These are phyloP conservation scores for Amauroascus niger DNA, from an alignment of 2,329 filamentous ascomycete species.

Conservation along the genomic window DNA sequence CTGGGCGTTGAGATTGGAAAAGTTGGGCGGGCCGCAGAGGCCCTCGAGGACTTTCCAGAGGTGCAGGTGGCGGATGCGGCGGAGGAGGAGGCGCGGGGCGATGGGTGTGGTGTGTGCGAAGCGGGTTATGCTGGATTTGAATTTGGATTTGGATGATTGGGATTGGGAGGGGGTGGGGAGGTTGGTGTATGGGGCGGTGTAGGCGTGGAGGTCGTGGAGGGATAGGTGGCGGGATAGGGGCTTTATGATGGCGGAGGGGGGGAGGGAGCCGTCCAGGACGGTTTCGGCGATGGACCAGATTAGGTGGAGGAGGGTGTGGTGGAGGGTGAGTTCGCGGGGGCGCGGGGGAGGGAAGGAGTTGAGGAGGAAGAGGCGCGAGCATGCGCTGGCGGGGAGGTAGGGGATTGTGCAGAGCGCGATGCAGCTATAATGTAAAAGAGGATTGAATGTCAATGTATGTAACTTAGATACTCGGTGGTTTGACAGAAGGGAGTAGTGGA, in stretches of 20 bases:
- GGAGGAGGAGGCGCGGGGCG: background rate
- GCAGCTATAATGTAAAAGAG: background rate
- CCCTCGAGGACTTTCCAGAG: no score
- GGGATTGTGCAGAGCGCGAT: constrained; percentile 2
- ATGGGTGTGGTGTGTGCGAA: background rate
- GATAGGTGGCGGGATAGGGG: no score
- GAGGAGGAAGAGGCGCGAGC: background rate
- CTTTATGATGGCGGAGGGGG: no score
- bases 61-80: no score
- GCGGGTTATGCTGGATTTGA: background rate
- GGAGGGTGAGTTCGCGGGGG: background rate
- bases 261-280: no score
- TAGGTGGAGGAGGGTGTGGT: background rate
- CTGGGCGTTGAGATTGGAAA: background rate
- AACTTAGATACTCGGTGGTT: no score
- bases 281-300: background rate
- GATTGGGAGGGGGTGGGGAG: background rate
- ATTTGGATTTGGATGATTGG: no score
- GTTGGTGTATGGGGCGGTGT: no score
- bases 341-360: background rate
- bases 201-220: no score
- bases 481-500: background rate
- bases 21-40: background rate
- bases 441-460: no score
- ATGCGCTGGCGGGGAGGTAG: background rate